These are phyloP conservation scores for Urtica urens DNA, from an alignment of 306 rosid species.

Conservation along the genomic window DNA sequence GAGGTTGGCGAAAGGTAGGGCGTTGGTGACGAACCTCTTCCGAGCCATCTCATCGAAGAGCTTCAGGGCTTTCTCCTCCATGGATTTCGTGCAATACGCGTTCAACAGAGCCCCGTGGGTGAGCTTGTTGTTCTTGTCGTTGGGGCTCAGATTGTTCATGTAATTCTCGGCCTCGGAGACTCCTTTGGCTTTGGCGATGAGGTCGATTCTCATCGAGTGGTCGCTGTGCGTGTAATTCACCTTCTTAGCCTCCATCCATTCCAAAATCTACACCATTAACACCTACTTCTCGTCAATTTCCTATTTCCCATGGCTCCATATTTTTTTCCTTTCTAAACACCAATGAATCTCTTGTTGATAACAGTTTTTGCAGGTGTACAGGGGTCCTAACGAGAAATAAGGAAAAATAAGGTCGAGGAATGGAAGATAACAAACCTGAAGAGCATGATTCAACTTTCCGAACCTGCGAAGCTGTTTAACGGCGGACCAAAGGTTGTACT, in stretches of 20 bases:
- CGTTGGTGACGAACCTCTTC: constrained; percentile 23
- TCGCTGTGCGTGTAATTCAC: constrained; percentile 34
- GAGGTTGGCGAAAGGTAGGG: constrained; percentile 43
- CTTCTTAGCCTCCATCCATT: constrained; percentile 71
- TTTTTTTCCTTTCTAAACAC: too few relatives aligned
- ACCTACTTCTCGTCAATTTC: background rate
- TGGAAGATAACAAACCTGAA: constrained; percentile 30
- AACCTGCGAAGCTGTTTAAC: constrained; percentile 54
- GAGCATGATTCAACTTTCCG: constrained; percentile 35
- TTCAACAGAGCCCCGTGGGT: constrained; percentile 64
- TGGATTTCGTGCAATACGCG: constrained; percentile 53
- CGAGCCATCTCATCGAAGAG: constrained; percentile 43
- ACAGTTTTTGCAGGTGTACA: too few relatives aligned
- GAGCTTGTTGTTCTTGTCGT: constrained; percentile 41
- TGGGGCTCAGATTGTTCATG: constrained; percentile 29
- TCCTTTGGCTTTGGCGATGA: constrained; percentile 49
- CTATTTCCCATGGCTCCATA: background rate
- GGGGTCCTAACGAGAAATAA: background rate
- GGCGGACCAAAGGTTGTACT: constrained; percentile 32
- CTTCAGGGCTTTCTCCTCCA: constrained; percentile 51
- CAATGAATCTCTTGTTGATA: too few relatives aligned
- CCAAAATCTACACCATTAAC: constrained; percentile 48
- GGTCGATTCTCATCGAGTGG: constrained; percentile 54
- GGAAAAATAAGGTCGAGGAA: background rate
- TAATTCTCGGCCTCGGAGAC: constrained; percentile 58